Percentiles rank a stretch among this genome's conserved stretches.
These are phyloP conservation scores for Phytophthora constricta DNA, from an alignment of 352 stramenopile genomes.

Conservation along the genomic window DNA sequence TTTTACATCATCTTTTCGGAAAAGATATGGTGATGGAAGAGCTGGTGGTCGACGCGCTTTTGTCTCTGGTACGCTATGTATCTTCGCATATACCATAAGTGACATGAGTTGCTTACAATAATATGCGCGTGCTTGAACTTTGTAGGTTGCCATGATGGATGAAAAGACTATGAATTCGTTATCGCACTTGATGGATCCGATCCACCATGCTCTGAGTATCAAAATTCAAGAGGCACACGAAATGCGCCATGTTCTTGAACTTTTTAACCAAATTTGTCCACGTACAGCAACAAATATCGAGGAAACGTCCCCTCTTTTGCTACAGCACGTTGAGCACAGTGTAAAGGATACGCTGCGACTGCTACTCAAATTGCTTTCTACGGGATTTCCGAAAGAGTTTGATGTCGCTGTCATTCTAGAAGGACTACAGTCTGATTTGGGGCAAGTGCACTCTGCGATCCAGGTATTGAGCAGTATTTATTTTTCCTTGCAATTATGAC, in stretches of 20 bases:
- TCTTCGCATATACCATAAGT: conserved; percentile 5
- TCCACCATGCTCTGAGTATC: conserved; percentile 67
- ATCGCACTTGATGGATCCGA: conserved; percentile 59
- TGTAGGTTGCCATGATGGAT: conserved; percentile 58
- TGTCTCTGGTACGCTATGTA: conserved; percentile 51
- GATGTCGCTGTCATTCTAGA: conserved; percentile 85
- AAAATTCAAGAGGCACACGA: conserved; percentile 80
- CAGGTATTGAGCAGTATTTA: conserved; percentile 40
- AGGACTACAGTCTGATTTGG: conserved; percentile 71
- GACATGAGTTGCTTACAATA: neutral
- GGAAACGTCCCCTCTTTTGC: conserved; percentile 72
- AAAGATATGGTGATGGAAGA: conserved; percentile 73
- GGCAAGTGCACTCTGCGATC: conserved; percentile 81
- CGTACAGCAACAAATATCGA: conserved; percentile 76
- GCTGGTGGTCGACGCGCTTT: conserved; percentile 67
- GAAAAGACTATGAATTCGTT: conserved; percentile 65
- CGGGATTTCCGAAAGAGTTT: conserved; percentile 84
- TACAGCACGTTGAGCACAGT: conserved; percentile 82
- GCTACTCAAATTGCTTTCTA: conserved; percentile 81
- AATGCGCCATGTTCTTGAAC: conserved; percentile 74
- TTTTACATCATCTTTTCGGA: conserved; percentile 72
- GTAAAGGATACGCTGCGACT: conserved; percentile 77
- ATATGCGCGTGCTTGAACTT: neutral
- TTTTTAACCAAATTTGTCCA: conserved; percentile 80
- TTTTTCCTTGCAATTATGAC: neutral